Percentiles rank a stretch among this genome's conserved stretches.
Conservation (phyloP, 257 asterid species). For the Catharanthus roseus region DNA sequence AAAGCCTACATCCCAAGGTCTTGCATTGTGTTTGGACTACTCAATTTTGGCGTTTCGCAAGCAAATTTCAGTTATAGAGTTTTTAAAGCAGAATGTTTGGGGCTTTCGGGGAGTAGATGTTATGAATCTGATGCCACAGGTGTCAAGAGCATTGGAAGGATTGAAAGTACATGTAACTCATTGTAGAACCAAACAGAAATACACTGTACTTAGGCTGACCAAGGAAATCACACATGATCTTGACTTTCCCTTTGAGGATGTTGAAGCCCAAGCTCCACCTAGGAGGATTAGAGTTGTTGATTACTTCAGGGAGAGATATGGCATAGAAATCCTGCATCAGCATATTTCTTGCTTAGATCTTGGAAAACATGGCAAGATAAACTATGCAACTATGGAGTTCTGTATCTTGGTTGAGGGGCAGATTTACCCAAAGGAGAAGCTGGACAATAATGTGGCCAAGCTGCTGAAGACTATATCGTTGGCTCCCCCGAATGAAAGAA, state of each 20-base stretch:
- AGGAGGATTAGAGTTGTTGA: slow-evolving; percentile 25
- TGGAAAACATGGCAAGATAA: slow-evolving; percentile 36
- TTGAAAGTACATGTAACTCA: slow-evolving; percentile 61
- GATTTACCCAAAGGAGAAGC: slow-evolving; percentile 46
- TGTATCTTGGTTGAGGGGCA: slow-evolving; percentile 68
- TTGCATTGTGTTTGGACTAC: slow-evolving; percentile 52
- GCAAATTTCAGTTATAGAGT: slow-evolving; percentile 45
- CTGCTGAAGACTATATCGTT: slow-evolving; percentile 34
- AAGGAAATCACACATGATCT: slow-evolving; percentile 14
- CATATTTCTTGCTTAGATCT: slow-evolving; percentile 55
- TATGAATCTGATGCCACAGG: background rate
- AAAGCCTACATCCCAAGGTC: slow-evolving; percentile 56
- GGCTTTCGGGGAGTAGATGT: slow-evolving; percentile 19
- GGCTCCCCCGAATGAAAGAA: slow-evolving; percentile 42
- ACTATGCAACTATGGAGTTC: slow-evolving; percentile 62
- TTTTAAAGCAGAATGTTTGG: slow-evolving; percentile 26
- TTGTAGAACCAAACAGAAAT: slow-evolving; percentile 50
- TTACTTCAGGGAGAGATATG: slow-evolving; percentile 51
- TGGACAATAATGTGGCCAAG: slow-evolving; percentile 29
- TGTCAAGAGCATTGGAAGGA: slow-evolving; percentile 35
- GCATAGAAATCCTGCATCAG: slow-evolving; percentile 29
- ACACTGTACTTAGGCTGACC: slow-evolving; percentile 33
- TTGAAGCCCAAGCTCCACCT: slow-evolving; percentile 35
- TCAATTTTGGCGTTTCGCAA: slow-evolving; percentile 46
- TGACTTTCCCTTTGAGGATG: slow-evolving; percentile 34